A percentile compares a stretch with the other conserved stretches of the same genome.
These are phyloP conservation scores for Plectosphaerella sp. DNA, from an alignment of 2,329 filamentous ascomycete genomes.

Conservation along the genomic window DNA sequence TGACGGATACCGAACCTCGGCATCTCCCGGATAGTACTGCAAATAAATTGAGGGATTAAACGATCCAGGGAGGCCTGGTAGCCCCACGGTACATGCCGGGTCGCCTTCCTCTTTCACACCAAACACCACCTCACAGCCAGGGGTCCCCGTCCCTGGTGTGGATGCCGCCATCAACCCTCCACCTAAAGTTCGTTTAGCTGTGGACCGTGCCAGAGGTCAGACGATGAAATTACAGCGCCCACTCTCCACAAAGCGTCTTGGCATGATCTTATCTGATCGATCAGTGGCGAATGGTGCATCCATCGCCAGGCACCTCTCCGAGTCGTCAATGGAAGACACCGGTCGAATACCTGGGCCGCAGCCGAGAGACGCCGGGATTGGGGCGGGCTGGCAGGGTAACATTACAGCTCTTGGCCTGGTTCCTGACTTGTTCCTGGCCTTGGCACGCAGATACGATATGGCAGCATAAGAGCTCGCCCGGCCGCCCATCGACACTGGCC, in stretches of 20 bases:
- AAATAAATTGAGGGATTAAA: no score
- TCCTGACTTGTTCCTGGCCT: background rate
- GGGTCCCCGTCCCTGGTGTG: no score
- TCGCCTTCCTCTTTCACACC: no score
- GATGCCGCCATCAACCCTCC: no score
- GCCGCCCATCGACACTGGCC: background rate
- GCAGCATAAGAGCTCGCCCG: background rate
- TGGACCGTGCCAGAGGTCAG: background rate
- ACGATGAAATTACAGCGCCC: background rate
- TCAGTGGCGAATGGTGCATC: background rate
- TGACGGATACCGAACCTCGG: no score
- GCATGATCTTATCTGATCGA: conserved; percentile 1
- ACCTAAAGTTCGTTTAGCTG: background rate
- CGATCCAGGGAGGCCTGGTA: no score
- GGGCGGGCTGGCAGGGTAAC: background rate
- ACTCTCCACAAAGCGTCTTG: background rate
- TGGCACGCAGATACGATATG: background rate
- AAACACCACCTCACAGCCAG: no score
- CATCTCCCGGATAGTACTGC: no score
- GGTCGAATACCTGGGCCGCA: background rate
- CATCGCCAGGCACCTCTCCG: background rate
- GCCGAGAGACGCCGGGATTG: background rate
- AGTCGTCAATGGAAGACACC: background rate
- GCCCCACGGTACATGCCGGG: no score
- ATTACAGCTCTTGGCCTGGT: background rate